phyloP scores from a whole-genome alignment of 805 yeast genomes.

The Candida morakotiae region DNA sequence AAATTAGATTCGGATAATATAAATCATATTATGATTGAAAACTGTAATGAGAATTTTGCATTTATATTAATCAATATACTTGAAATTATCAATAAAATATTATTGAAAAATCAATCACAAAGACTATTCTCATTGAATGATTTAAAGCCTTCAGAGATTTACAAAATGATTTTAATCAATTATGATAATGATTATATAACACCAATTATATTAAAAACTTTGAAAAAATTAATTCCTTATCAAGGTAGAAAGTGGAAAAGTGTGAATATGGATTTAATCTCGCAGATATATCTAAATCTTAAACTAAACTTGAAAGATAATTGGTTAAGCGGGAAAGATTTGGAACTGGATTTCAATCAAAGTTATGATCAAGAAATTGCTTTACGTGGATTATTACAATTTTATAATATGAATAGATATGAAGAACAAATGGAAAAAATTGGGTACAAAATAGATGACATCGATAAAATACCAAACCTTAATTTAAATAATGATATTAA shows the following conservation, averaged over 20 bases:
- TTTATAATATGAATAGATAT: constrained; percentile 64
- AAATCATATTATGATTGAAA: constrained; percentile 22
- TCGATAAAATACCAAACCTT: constrained; percentile 17
- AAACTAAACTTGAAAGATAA: constrained; percentile 71
- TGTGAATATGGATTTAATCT: constrained; percentile 87
- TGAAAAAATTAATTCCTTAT: constrained; percentile 80
- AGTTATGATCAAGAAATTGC: constrained; percentile 86
- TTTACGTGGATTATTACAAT: constrained; percentile 70
- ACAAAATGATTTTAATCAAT: constrained; percentile 54
- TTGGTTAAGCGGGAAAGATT: constrained; percentile 83
- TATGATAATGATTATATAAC: constrained; percentile 58
- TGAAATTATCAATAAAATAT: constrained; percentile 50
- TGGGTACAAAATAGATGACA: constrained; percentile 45
- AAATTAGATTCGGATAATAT: constrained; percentile 22
- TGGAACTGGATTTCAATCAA: constrained; percentile 68
- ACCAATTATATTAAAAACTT: constrained; percentile 64
- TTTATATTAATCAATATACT: constrained; percentile 49
- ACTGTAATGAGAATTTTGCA: constrained; percentile 41
- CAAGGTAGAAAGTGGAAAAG: constrained; percentile 94
- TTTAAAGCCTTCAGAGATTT: constrained; percentile 56
- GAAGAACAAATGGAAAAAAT: constrained; percentile 47
- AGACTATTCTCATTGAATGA: constrained; percentile 63
- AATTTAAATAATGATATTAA: constrained; percentile 11
- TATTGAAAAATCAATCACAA: constrained; percentile 64
- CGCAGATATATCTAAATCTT: constrained; percentile 77